Evolutionary conservation across 2,329 filamentous ascomycete genomes (phyloP), one percentile per base, ranked within the genome.

Genomic region (Aspergillus nomiae): DNA sequence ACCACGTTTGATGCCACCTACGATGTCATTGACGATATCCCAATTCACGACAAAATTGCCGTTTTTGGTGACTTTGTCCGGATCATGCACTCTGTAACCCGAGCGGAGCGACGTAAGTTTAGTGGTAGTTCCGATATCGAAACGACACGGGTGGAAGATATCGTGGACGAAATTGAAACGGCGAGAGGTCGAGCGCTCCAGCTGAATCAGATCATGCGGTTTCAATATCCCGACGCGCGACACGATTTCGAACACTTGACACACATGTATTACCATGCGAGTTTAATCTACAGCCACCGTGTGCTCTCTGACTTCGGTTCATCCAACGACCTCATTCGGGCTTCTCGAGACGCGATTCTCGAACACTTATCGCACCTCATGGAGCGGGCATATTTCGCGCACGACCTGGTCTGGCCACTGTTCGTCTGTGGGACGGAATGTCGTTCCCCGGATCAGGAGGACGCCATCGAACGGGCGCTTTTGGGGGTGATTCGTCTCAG

Each of bases 341-440:
- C 9, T 4, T 65, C 58, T n/a, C 58, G 60, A 12, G 58, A 62
- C 19, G 43, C 63, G 5, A 63, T 71, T 10, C 51, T 69, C 2
- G 32, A 32, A 8, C 45, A 60, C 36, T 38, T 65, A 16, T 58
- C n/a, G 41, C 51, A 36, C 48, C 41, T 59, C 34, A 68, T 59
- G 7, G 48, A 48, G 53, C 59, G 53, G 24, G 58, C 56, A 26
- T 63, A 61, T 36, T 68, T 72, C 41, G 66, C 67, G 6, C 71
- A 73, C 21, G 68, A 73, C 50, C 63, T 73, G 4, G 68, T 72
- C 36, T 73, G 71, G 71, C 71, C 71, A 16, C 50, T 72, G 1
- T 73, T 73, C n/a, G 65, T 73, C 26, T 66, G 69, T 3, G 71
- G 71, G 11, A 69, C 71, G 1, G 70, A 72, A 56, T 66, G 69